A percentile compares a stretch with the other conserved stretches of the same genome.
These are phyloP conservation scores for Tolypocladium album DNA, from an alignment of 2,329 filamentous ascomycete species.

Conservation along the genomic window DNA sequence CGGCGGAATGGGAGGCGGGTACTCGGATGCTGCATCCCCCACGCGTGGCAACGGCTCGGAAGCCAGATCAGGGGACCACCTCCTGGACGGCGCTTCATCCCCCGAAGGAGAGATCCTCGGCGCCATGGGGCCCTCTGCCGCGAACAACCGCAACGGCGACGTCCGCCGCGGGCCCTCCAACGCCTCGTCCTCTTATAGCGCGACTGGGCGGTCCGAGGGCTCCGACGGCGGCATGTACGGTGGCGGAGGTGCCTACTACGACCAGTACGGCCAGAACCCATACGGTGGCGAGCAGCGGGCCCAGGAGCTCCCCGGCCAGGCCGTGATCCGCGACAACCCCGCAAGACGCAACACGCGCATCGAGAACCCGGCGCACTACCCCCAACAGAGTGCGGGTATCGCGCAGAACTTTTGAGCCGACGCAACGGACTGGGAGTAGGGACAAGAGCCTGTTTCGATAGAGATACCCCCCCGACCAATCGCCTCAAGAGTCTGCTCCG, in stretches of 20 bases:
- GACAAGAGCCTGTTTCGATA: slow-evolving; percentile 2
- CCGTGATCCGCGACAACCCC: slow-evolving; percentile 86
- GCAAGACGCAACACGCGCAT: slow-evolving; percentile 90
- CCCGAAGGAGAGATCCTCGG: slow-evolving; percentile 76
- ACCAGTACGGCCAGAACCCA: slow-evolving; percentile 48
- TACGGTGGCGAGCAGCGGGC: slow-evolving; percentile 38
- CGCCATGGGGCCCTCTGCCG: slow-evolving; percentile 64
- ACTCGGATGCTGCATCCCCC: slow-evolving; percentile 67
- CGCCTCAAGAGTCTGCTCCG: neutral
- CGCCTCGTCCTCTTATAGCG: slow-evolving; percentile 91
- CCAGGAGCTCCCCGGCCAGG: slow-evolving; percentile 45
- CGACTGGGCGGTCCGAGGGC: slow-evolving; percentile 61
- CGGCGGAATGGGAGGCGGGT: slow-evolving; percentile 55
- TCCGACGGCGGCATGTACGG: slow-evolving; percentile 44
- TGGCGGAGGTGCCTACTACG: slow-evolving; percentile 40
- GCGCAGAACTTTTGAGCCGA: slow-evolving; percentile 79
- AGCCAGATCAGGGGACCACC: slow-evolving; percentile 53
- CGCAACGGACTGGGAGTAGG: neutral
- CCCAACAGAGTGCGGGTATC: slow-evolving; percentile 88
- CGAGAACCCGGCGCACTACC: slow-evolving; percentile 80
- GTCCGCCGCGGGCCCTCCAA: slow-evolving; percentile 88
- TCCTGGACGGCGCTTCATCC: slow-evolving; percentile 41
- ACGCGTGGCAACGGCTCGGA: slow-evolving; percentile 57
- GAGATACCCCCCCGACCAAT: slow-evolving; percentile 1
- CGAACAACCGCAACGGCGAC: slow-evolving; percentile 53